Evolutionary conservation across 1,284 basidiomycete genomes (phyloP).

Genomic region (Cryptococcus hybrid): DNA sequence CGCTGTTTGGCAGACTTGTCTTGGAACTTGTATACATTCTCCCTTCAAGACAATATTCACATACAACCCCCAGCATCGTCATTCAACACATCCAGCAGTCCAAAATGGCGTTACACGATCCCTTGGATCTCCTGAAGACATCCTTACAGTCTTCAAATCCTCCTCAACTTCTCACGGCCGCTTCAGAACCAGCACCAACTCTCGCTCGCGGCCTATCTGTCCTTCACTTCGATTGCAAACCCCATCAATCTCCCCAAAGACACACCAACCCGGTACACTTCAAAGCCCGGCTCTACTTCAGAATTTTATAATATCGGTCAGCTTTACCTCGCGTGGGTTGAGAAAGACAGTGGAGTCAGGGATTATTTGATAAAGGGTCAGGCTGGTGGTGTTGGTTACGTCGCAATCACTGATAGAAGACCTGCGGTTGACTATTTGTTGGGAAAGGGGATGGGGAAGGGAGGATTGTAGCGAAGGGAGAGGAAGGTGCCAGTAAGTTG

Average conservation of each 20-base stretch:
- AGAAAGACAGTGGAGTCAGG: slow-evolving; percentile 66
- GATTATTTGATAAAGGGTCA: slow-evolving; percentile 85
- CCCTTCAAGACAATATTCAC: no score
- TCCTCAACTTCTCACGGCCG: slow-evolving; percentile 46
- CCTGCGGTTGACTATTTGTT: slow-evolving; percentile 78
- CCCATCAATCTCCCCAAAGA: slow-evolving; percentile 62
- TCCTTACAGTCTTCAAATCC: slow-evolving; percentile 26
- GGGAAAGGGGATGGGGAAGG: slow-evolving; percentile 57
- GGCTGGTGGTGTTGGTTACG: slow-evolving; percentile 69
- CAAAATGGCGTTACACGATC: slow-evolving; percentile 22
- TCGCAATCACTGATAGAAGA: slow-evolving; percentile 81
- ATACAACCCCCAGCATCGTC: no score
- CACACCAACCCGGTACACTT: slow-evolving; percentile 64
- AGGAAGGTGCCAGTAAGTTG: slow-evolving; percentile 54
- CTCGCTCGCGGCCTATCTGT: slow-evolving; percentile 66
- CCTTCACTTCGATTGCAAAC: slow-evolving; percentile 48
- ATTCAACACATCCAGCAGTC: no score
- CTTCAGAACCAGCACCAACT: slow-evolving; percentile 52
- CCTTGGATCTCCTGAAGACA: slow-evolving; percentile 39
- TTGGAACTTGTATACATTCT: no score
- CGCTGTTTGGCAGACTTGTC: no score
- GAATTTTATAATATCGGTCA: slow-evolving; percentile 78
- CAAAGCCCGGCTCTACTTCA: slow-evolving; percentile 55
- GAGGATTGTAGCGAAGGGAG: slow-evolving; percentile 58
- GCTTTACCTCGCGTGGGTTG: slow-evolving; percentile 73